Evolutionary conservation across 768 basidiomycete species (phyloP).

Genomic region (Mycena metata): DNA sequence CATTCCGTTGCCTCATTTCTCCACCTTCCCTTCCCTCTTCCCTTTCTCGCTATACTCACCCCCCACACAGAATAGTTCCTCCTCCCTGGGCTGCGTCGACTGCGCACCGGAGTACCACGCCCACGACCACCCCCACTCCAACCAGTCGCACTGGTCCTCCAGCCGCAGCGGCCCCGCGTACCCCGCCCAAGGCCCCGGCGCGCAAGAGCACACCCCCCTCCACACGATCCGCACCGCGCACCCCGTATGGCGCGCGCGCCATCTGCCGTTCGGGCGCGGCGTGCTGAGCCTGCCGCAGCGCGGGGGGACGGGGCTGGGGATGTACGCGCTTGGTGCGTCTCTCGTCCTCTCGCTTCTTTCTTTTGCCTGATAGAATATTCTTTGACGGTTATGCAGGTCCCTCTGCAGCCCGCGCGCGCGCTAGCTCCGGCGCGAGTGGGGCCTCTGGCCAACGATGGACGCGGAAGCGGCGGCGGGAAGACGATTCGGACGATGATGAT

Average conservation of each 20-base stretch:
- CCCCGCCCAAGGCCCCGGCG: background rate
- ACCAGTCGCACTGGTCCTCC: background rate
- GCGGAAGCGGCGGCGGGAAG: constrained; percentile 11
- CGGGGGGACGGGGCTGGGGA: constrained; percentile 85
- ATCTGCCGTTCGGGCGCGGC: constrained; percentile 93
- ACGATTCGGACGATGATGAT: background rate
- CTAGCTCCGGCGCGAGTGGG: background rate
- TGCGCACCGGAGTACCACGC: constrained; percentile 16
- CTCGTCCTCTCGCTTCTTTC: too few relatives aligned
- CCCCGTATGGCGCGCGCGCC: constrained; percentile 95
- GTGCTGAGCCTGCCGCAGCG: constrained; percentile 91
- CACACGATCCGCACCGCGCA: constrained; percentile 78
- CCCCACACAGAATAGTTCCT: too few relatives aligned
- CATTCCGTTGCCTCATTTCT: background rate
- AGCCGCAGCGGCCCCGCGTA: background rate
- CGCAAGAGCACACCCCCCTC: constrained; percentile 8
- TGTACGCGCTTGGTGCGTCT: constrained; percentile 83
- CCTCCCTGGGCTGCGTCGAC: constrained; percentile 14
- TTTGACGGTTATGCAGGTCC: too few relatives aligned
- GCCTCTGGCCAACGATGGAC: background rate
- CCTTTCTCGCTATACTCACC: too few relatives aligned
- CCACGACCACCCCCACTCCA: background rate
- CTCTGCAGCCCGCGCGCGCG: background rate
- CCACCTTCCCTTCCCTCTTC: background rate
- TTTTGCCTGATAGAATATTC: too few relatives aligned